Conservation (phyloP, 148 eudicot genomes). For the Dianthus caryophyllus region DNA sequence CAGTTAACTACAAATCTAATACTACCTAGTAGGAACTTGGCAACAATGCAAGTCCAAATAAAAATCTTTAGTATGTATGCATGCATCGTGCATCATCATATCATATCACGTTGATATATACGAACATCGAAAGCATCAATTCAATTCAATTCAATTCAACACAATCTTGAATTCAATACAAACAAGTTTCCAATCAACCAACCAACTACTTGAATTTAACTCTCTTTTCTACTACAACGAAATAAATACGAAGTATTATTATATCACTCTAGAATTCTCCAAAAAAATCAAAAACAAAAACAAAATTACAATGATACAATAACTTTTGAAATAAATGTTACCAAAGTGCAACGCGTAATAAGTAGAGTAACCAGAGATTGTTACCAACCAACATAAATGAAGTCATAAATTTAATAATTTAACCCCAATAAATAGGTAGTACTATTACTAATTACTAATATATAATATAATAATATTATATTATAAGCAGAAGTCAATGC, state of each 20-base stretch:
- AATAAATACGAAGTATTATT: conserved; percentile 3
- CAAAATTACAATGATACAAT: background rate
- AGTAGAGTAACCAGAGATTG: conserved; percentile 12
- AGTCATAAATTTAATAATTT: conserved; percentile 26
- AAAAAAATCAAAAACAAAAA: background rate
- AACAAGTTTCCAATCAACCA: conserved; percentile 14
- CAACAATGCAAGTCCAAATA: too few relatives aligned
- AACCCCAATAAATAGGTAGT: conserved; percentile 12
- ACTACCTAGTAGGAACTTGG: too few relatives aligned
- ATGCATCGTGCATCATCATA: too few relatives aligned
- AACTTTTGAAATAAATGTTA: conserved; percentile 4
- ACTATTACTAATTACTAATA: too few relatives aligned
- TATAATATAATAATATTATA: too few relatives aligned
- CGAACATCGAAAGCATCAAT: conserved; percentile 3
- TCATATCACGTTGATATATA: conserved; percentile 1
- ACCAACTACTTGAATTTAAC: conserved; percentile 19
- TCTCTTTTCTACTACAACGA: background rate
- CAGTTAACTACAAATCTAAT: too few relatives aligned
- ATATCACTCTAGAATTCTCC: background rate
- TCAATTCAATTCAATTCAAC: too few relatives aligned
- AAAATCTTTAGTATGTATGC: too few relatives aligned
- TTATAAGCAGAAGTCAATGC: conserved; percentile 93
- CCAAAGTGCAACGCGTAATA: conserved; percentile 12
- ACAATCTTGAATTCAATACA: background rate
- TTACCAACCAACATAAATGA: conserved; percentile 29